Base-by-base conservation (phyloP, 345 rosid genomes). In the Sisymbrium altissimum region DNA sequence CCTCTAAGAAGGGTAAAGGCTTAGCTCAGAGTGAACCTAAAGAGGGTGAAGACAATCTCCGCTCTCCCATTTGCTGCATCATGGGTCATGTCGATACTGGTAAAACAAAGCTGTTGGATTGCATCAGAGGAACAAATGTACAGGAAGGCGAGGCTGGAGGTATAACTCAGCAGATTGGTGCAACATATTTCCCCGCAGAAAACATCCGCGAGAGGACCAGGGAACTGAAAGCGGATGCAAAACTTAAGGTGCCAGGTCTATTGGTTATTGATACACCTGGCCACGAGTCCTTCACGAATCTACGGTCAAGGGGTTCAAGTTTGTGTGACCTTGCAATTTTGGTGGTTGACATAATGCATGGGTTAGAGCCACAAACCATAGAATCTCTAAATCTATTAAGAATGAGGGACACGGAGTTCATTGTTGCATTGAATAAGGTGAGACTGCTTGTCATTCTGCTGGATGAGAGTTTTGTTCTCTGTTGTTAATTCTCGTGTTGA, bases 81-180 rank as follows among this genome's bases (percentile, higher is more conserved):
- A 89, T 91, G 97, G 98, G 98, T 44, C 98, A 95, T 71, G 99
- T 95, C 36, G 99, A 95, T 82, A 87, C 97, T 71, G 99, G 99
- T 64, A 95, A 95, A 83, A 94, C 98, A 25, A 94, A 91, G 86
- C 84, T 94, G 53, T 80, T 94, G 78, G 99, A 95, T 83, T 92
- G 91, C 80, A 95, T 95, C 53, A 89, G 97, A 71, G 97, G 97
- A 54, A 95, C 97, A 53, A 92, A 90, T 83, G 99, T 92, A 50
- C 99, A 92, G 85, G 99, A 92, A 84, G 99, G 99, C 58, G 99
- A 95, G 84, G 98, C 94, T 66, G 99, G 99, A 64, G 99, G 99
- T 70, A 95, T 95, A 54, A 95, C 99, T 39, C 99, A 95, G 66
- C 99, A 95, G 83, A 95, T 92, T 68, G 99, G 99, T 73, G 99